Base-by-base conservation (phyloP, 2,329 filamentous ascomycete species). In the Ophiostoma perfectum region DNA sequence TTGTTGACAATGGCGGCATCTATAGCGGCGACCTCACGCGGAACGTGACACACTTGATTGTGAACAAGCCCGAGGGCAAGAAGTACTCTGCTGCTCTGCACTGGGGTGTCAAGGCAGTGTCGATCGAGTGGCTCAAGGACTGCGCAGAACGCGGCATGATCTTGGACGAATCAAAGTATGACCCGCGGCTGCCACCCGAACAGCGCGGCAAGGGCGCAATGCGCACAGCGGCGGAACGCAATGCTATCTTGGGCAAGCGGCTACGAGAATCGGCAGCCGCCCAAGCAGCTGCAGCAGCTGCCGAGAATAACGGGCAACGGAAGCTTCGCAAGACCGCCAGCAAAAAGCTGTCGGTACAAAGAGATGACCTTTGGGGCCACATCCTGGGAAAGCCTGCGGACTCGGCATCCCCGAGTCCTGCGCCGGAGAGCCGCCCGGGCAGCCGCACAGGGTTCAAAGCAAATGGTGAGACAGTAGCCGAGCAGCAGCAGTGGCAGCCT, bases 301-400 rank as follows among this genome's bases (percentile, higher is more conserved):
- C 76, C 4, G 85, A 88, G 55, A 83, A 84, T 8, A 60, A 45
- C 9, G 88, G 90, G 4, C 86, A 87, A 71, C 86, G 93, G 72
- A 98, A 97, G 79, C 79, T 99, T 72, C 88, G 95, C 72, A 90
- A 93, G 74, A 93, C 91, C 5, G 91, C 93, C 36, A 97, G 93
- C 77, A 88, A 90, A 75, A 94, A 92, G 76, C 81, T 98, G 44
- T 88, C 84, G 69, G 90, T 84, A 65, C 93, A 97, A 74, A 90
- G 88, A 72, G 88, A 93, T 73, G 88, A 87, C 41, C 84, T 98
- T n/a, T 98, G 94, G 94, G 90, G 90, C 5, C 92, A 96, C 74
- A 96, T 99, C 70, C 84, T 95, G 38, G 87, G 87, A 68, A 76
- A 79, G 68, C 47, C 68, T 5, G 47, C 60, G 8, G 66, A 67